Percentiles rank a stretch among this genome's conserved stretches.
phyloP scores from a whole-genome alignment of 129 eudicot genomes.

The Smallanthus sonchifolius region DNA sequence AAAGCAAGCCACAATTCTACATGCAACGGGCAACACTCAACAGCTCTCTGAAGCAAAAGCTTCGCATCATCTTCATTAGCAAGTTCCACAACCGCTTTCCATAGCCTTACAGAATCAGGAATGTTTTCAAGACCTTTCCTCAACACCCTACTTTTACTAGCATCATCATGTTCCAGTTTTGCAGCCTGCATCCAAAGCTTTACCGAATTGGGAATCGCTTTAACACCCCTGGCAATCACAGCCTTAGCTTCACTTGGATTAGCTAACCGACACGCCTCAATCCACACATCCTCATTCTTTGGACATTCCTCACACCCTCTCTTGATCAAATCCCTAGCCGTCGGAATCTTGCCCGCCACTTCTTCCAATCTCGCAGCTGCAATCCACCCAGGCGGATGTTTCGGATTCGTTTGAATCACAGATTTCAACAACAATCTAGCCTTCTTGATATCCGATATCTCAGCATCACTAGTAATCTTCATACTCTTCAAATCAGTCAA shows the following conservation, averaged over 20 bases:
- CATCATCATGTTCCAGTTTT: slow-evolving; percentile 69
- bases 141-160: slow-evolving; percentile 67
- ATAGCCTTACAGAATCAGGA: slow-evolving; percentile 87
- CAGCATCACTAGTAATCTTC: slow-evolving; percentile 96
- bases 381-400: slow-evolving; percentile 95
- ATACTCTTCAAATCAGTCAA: slow-evolving; percentile 88
- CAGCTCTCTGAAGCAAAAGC: slow-evolving; percentile 76
- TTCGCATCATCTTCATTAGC: slow-evolving; percentile 85
- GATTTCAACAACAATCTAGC: slow-evolving; percentile 79
- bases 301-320: slow-evolving; percentile 95
- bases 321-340: slow-evolving; percentile 61
- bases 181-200: slow-evolving; percentile 94
- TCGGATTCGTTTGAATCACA: slow-evolving; percentile 83
- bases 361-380: slow-evolving; percentile 93
- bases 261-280: slow-evolving; percentile 84
- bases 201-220: slow-evolving; percentile 84
- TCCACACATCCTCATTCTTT: slow-evolving; percentile 88
- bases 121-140: slow-evolving; percentile 88
- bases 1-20: slow-evolving; percentile 93
- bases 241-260: slow-evolving; percentile 75
- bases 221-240: slow-evolving; percentile 87
- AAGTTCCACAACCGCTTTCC: slow-evolving; percentile 96
- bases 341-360: slow-evolving; percentile 77
- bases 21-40: slow-evolving; percentile 91
- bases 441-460: slow-evolving; percentile 86